phyloP scores from a whole-genome alignment of 371 early-diverging fungal genomes.

The Mortierella sp. region DNA sequence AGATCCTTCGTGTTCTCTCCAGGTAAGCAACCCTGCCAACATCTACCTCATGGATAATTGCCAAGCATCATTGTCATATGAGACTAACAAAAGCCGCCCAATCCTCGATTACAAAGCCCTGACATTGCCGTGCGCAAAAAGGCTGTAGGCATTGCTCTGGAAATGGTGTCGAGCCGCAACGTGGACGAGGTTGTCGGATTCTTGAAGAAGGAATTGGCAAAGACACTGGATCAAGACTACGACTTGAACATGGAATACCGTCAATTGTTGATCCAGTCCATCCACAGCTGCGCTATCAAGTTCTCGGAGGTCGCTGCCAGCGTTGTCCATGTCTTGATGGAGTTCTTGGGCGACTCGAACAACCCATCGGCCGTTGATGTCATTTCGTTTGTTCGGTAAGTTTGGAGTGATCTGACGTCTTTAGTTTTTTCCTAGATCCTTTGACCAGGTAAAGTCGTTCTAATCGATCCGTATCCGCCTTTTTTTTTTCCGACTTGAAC shows the following conservation, averaged over 20 bases:
- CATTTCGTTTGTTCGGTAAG: constrained; percentile 89
- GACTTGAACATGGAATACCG: constrained; percentile 94
- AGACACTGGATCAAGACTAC: constrained; percentile 89
- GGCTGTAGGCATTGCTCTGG: constrained; percentile 87
- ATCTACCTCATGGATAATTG: not conserved
- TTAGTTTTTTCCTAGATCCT: not conserved
- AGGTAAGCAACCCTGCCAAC: constrained; percentile 55
- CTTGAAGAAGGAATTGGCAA: constrained; percentile 92
- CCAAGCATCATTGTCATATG: not conserved
- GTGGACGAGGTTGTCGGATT: constrained; percentile 92
- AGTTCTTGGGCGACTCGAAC: constrained; percentile 90
- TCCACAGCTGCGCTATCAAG: constrained; percentile 94
- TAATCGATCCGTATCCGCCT: constrained; percentile 8
- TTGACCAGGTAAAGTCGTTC: not conserved
- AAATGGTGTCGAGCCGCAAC: constrained; percentile 90
- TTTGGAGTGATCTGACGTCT: not conserved
- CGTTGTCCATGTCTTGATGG: constrained; percentile 95
- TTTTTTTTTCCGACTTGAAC: not conserved
- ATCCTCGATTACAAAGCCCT: constrained; percentile 66
- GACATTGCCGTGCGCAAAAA: constrained; percentile 96
- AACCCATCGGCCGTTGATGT: constrained; percentile 96
- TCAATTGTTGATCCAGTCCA: constrained; percentile 94
- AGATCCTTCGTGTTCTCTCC: constrained; percentile 88
- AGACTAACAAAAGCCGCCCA: not conserved
- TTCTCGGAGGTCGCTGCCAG: constrained; percentile 95